Evolutionary conservation across 805 yeast species (phyloP).

Genomic region (Myxozyma neotropica): DNA sequence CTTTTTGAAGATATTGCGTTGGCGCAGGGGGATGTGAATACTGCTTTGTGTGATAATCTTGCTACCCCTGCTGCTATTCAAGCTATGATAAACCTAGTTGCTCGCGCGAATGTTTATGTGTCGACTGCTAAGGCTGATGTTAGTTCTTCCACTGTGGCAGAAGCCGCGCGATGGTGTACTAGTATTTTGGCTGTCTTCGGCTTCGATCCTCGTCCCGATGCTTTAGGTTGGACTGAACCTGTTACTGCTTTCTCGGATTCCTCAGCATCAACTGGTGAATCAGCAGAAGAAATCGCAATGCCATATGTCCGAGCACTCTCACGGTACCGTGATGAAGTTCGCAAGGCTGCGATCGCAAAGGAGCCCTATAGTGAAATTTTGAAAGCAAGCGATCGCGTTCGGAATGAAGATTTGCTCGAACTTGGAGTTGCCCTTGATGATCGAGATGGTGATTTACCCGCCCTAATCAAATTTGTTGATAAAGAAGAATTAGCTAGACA

Average conservation of each 20-base stretch:
- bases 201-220: slow-evolving; percentile 51
- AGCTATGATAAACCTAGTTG: slow-evolving; percentile 65
- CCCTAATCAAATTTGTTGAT: slow-evolving; percentile 85
- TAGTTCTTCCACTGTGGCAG: slow-evolving; percentile 46
- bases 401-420: slow-evolving; percentile 70
- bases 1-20: slow-evolving; percentile 43
- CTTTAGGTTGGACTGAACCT: slow-evolving; percentile 70
- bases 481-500: slow-evolving; percentile 59
- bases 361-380: slow-evolving; percentile 58
- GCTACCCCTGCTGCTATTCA: slow-evolving; percentile 76
- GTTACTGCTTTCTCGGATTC: neutral
- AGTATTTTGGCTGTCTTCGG: slow-evolving; percentile 74
- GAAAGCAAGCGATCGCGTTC: slow-evolving; percentile 69
- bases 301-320: slow-evolving; percentile 82
- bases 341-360: slow-evolving; percentile 69
- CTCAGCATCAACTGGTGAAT: slow-evolving; percentile 7
- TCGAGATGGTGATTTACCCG: slow-evolving; percentile 62
- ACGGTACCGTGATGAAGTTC: slow-evolving; percentile 77
- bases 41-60: slow-evolving; percentile 85
- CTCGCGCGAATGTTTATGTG: slow-evolving; percentile 72
- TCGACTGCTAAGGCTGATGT: slow-evolving; percentile 61
- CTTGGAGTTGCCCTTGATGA: slow-evolving; percentile 88
- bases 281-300: slow-evolving; percentile 66
- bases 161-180: slow-evolving; percentile 68
- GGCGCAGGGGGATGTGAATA: slow-evolving; percentile 65